Evolutionary conservation across 169 alveolate species (phyloP), one percentile per base, ranked within the genome.

Genomic region (Sarcocystis neurona): DNA sequence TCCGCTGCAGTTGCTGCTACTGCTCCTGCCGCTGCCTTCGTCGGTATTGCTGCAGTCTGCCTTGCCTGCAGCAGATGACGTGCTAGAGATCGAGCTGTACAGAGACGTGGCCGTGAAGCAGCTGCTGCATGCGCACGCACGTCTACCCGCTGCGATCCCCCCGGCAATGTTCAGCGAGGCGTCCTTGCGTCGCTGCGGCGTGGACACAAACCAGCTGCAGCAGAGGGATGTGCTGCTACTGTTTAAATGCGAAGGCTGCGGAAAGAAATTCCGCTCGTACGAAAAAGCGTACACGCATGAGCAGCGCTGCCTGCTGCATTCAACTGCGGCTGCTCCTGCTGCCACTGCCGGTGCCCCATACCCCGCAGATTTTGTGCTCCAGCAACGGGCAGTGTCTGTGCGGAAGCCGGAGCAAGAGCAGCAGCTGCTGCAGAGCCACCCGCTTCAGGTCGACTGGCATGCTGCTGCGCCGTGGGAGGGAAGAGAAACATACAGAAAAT

Each of bases 211-310:
- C 43, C 37, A 44, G 6, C n/a, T 63, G 75, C 27, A 20, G 43
- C 46, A 20, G 43, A 6, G n/a, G 8, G 75, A 44, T 10, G 46
- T 63, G 44, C 46, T 32, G 75, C 46, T 63, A 8, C 30, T 63
- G 43, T 63, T 63, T n/a, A 39, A 63, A 44, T 63, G 75, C 43
- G 75, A 63, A 18, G n/a, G n/a, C 43, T 63, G 75, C 43, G 75
- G 75, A 0, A 63, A 63, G 34, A 63, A 63, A 30, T 63, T 63
- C 75, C 39, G 75, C 15, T 44, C n/a, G n/a, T 30, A 63, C 75
- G 75, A 63, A 39, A 39, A 44, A 3, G 75, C 75, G n/a, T 32
- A 63, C 75, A 44, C 75, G 10, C 75, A 63, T 44, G 75, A 63
- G 75, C 75, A 32, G 37, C 4, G 75, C 46, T 63, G 75, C 18